phyloP scores from a whole-genome alignment of 2,329 filamentous ascomycete species.

The Knufia petricola region DNA sequence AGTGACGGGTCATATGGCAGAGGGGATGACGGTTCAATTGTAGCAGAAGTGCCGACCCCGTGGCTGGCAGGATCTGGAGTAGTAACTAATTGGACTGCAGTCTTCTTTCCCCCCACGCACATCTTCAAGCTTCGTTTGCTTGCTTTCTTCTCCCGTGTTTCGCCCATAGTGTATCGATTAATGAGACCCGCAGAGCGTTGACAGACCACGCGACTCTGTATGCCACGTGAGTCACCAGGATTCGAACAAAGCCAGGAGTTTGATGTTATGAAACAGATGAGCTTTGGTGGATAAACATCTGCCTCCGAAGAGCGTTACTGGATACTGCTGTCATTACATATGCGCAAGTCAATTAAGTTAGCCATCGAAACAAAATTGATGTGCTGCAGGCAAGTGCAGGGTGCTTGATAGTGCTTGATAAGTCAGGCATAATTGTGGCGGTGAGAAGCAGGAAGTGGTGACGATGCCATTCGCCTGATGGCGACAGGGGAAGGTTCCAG shows the following conservation, averaged over 20 bases:
- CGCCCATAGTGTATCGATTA: slow-evolving; percentile 8
- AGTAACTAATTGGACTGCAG: neutral
- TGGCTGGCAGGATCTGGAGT: neutral
- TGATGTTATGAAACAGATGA: too few species aligned
- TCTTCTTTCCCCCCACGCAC: neutral
- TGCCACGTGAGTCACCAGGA: too few species aligned
- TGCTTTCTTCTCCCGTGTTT: slow-evolving; percentile 5
- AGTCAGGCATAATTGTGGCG: neutral
- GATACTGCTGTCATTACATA: slow-evolving; percentile 4
- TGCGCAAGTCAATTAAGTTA: neutral
- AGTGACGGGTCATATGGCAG: neutral
- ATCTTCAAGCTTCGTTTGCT: slow-evolving; percentile 6
- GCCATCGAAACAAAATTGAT: neutral
- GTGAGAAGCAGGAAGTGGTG: too few species aligned
- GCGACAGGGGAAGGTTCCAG: too few species aligned
- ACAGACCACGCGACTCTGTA: too few species aligned
- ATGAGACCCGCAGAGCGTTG: too few species aligned
- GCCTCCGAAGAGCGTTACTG: neutral
- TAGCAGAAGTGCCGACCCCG: neutral
- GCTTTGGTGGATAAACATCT: neutral
- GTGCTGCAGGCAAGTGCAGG: neutral
- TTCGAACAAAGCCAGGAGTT: too few species aligned
- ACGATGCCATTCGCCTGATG: too few species aligned
- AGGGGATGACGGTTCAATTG: neutral
- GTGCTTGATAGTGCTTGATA: neutral